phyloP scores from a whole-genome alignment of 2,329 filamentous ascomycete genomes.

The Aspergillus persii region DNA sequence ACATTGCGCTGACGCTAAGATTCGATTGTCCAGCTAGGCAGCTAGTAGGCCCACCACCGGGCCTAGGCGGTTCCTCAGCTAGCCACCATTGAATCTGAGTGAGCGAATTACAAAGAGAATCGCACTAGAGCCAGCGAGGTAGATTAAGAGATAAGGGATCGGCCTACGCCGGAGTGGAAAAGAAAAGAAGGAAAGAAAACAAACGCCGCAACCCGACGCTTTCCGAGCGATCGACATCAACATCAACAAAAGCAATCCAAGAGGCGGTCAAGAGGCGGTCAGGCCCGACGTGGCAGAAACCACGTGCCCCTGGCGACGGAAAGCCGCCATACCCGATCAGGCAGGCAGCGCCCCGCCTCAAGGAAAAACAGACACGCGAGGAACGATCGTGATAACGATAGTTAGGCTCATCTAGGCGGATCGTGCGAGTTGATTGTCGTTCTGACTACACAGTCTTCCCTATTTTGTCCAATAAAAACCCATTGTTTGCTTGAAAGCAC shows the following conservation, averaged over 20 bases:
- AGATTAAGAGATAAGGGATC: neutral
- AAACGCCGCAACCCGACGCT: neutral
- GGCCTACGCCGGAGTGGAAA: neutral
- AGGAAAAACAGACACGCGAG: neutral
- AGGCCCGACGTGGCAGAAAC: neutral
- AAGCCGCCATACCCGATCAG: neutral
- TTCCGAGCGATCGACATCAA: neutral
- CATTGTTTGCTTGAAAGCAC: neutral
- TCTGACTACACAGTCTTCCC: neutral
- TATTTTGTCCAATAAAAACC: neutral
- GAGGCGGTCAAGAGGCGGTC: neutral
- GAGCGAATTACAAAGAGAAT: neutral
- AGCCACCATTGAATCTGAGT: neutral
- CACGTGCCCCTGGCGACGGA: neutral
- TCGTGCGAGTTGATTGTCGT: neutral
- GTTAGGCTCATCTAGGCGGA: neutral
- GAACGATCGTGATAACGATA: neutral
- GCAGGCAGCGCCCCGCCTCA: neutral
- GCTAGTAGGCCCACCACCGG: neutral
- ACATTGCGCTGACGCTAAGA: neutral
- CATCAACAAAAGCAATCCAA: neutral
- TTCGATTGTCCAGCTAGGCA: neutral
- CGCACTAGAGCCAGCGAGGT: neutral
- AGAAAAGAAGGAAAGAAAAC: neutral
- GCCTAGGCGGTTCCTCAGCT: neutral